phyloP scores from a whole-genome alignment of 1,139 yeast species.

The Arxiozyma bovina region DNA sequence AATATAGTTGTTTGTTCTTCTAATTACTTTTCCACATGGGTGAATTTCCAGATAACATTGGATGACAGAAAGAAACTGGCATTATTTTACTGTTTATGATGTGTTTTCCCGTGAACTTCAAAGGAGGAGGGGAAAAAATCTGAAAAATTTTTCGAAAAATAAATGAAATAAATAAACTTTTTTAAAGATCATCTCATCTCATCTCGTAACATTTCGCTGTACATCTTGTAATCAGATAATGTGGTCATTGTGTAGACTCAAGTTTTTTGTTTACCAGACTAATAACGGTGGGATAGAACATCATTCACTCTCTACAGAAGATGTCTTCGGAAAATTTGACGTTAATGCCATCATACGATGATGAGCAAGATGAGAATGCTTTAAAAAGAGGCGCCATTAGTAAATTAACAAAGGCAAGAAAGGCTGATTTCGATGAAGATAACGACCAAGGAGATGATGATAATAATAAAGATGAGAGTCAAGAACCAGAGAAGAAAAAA shows the following conservation, averaged over 20 bases:
- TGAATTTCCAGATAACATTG: too few species aligned
- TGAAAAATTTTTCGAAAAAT: not conserved
- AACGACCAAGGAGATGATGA: constrained; percentile 29
- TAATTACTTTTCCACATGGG: too few species aligned
- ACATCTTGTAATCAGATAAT: not conserved
- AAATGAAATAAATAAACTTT: not conserved
- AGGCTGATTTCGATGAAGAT: constrained; percentile 34
- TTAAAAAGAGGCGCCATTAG: constrained; percentile 39
- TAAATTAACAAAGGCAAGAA: constrained; percentile 42
- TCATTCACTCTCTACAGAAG: not conserved
- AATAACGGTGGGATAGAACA: not conserved
- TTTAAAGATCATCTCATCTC: not conserved
- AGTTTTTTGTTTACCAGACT: too few species aligned
- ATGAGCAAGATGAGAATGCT: constrained; percentile 32
- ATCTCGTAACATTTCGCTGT: not conserved
- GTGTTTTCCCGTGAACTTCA: too few species aligned
- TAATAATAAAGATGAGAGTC: constrained; percentile 6
- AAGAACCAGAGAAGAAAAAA: constrained; percentile 25
- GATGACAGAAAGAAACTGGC: too few species aligned
- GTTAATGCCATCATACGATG: constrained; percentile 22
- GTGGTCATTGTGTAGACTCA: too few species aligned
- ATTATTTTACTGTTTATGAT: too few species aligned
- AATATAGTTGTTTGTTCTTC: too few species aligned
- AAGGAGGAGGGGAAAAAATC: not conserved
- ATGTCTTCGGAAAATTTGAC: constrained; percentile 4